Evolutionary conservation across 2,329 filamentous ascomycete species (phyloP).

Genomic region (Aspergillus pseudoterreus): DNA sequence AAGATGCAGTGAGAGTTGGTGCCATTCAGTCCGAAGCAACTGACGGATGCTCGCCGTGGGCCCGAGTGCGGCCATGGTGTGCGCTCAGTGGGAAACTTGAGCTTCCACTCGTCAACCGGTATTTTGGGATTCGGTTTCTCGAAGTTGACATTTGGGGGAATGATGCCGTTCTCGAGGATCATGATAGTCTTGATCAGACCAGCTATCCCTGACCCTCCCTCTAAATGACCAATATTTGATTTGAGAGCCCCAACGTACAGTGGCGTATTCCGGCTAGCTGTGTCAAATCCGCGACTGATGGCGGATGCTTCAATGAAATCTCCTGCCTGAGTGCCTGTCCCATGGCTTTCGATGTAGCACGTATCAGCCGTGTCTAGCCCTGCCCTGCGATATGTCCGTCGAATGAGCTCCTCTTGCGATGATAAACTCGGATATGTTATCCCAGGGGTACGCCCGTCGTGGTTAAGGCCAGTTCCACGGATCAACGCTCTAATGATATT

Average conservation of each 20-base stretch:
- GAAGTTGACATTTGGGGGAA: slow-evolving; percentile 17
- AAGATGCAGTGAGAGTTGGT: slow-evolving; percentile 10
- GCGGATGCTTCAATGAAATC: slow-evolving; percentile 3
- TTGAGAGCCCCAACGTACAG: slow-evolving; percentile 18
- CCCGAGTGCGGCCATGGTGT: slow-evolving; percentile 15
- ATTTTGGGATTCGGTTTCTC: slow-evolving; percentile 20
- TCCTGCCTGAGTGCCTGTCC: slow-evolving; percentile 30
- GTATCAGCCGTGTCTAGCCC: slow-evolving; percentile 17
- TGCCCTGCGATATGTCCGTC: slow-evolving; percentile 28
- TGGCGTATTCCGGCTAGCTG: neutral
- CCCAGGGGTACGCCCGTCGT: slow-evolving; percentile 32
- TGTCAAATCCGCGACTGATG: slow-evolving; percentile 3
- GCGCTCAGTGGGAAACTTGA: slow-evolving; percentile 11
- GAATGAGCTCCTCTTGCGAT: slow-evolving; percentile 37
- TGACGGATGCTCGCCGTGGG: slow-evolving; percentile 19
- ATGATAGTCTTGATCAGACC: slow-evolving; percentile 15
- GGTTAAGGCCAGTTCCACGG: slow-evolving; percentile 24
- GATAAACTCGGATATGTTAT: slow-evolving; percentile 39
- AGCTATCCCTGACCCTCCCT: slow-evolving; percentile 13
- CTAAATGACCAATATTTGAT: slow-evolving; percentile 20
- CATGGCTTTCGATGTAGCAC: slow-evolving; percentile 39
- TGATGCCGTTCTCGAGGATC: slow-evolving; percentile 13
- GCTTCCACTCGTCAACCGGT: slow-evolving; percentile 14
- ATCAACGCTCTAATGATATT: slow-evolving; percentile 40
- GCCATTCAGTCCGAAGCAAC: slow-evolving; percentile 16